Base-by-base conservation (phyloP, 2,329 filamentous ascomycete species). In the Colletotrichum lindemuthianum region DNA sequence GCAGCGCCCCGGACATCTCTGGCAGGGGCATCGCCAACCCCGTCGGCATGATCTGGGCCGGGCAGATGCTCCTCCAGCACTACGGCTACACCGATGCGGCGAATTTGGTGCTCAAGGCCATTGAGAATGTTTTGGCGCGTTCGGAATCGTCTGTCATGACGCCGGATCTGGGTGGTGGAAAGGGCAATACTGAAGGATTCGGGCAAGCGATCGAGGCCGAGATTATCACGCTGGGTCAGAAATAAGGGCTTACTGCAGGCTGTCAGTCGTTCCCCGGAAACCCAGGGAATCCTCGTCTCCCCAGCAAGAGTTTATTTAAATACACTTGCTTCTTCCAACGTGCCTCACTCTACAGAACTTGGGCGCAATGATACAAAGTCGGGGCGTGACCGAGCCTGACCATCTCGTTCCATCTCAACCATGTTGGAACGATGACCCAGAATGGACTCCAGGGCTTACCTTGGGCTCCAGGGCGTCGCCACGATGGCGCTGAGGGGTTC, bases 11-110 rank as follows among this genome's bases (percentile, higher is more conserved):
- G 10, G 90, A 93, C 69, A 92, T 93, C 68, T 86, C 88, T 8
- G 90, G 90, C 60, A 84, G 90, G 73, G 88, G 88, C 43, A 83
- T 91, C 45, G 90, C 90, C 58, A 92, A 93, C 78, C 90, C 90
- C 0, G 83, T 92, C 39, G 90, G 89, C 1, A 87, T 89, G 69
- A 87, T 92, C 37, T 82, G 92, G 43, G 92, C 89, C 53, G 78
- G 91, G 33, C 88, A 88, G 59, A 90, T 93, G 89, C 86, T 93
- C 83, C 81, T 93, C 68, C 87, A 91, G 72, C 92, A 92, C 78
- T 92, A 55, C 32, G 58, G 58, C 11, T 48, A 51, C 15, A 43
- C 32, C 6, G 58, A 57, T 1, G 63, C 58, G 2, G 63, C 89
- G 1, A 82, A 91, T 53, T 81, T 84, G 66, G 80, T 87, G 66